A percentile compares a stretch with the other conserved stretches of the same genome.
These are phyloP conservation scores for Lumnitzera racemosa DNA, from an alignment of 345 rosid genomes.

Conservation along the genomic window DNA sequence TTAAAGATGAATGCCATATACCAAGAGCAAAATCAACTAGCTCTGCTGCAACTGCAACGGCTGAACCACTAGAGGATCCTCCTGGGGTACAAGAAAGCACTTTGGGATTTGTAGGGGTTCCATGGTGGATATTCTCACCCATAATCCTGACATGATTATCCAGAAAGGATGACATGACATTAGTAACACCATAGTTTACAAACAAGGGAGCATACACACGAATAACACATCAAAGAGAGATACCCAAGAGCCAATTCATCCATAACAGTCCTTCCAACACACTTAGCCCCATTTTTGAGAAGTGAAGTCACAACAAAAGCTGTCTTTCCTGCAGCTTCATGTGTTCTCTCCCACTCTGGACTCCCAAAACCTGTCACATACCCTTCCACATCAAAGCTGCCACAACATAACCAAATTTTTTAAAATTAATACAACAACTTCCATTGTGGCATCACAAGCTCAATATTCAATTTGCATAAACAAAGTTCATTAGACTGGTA, in stretches of 20 bases:
- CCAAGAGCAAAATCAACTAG: conserved; percentile 89
- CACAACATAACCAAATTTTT: conserved; percentile 4
- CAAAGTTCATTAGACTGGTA: too few species aligned
- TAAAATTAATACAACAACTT: background rate
- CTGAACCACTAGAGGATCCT: conserved; percentile 96
- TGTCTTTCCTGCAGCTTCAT: conserved; percentile 58
- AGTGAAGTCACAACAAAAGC: conserved; percentile 63
- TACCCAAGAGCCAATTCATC: conserved; percentile 84
- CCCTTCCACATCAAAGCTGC: conserved; percentile 79
- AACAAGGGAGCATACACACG: background rate
- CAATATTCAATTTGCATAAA: too few species aligned
- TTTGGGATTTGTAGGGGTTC: conserved; percentile 68
- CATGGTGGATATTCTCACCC: conserved; percentile 84
- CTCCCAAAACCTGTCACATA: conserved; percentile 76
- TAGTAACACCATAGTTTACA: background rate
- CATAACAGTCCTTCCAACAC: conserved; percentile 83
- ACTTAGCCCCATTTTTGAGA: conserved; percentile 80
- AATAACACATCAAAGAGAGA: background rate
- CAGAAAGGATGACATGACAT: background rate
- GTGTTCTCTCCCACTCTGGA: conserved; percentile 78
- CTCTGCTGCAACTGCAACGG: conserved; percentile 81
- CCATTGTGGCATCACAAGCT: background rate
- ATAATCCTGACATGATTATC: conserved; percentile 34
- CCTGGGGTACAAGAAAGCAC: conserved; percentile 68
- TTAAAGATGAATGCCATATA: conserved; percentile 14